phyloP scores from a whole-genome alignment of 2,329 filamentous ascomycete species.

The Alternaria conjuncta region DNA sequence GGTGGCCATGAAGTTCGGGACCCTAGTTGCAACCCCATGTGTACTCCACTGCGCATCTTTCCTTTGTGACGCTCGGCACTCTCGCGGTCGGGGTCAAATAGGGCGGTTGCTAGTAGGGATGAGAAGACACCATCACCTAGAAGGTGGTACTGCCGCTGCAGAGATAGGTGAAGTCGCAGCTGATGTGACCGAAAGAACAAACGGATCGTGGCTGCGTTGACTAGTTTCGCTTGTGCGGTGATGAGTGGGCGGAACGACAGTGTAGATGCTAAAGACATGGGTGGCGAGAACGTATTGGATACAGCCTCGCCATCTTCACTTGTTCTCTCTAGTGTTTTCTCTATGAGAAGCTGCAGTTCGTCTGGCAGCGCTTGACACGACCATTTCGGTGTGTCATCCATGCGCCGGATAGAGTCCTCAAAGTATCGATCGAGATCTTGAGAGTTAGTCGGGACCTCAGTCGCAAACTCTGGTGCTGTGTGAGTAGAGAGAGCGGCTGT shows the following conservation, averaged over 20 bases:
- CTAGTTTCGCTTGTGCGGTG: constrained; percentile 73
- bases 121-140: constrained; percentile 86
- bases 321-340: constrained; percentile 20
- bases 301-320: not conserved
- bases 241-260: constrained; percentile 80
- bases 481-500: not conserved
- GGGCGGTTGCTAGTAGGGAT: constrained; percentile 76
- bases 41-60: constrained; percentile 67
- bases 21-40: constrained; percentile 83
- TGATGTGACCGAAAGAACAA: constrained; percentile 78
- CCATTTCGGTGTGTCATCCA: constrained; percentile 33
- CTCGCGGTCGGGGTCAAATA: constrained; percentile 84
- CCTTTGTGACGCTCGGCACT: constrained; percentile 77
- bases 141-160: constrained; percentile 83
- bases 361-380: constrained; percentile 26
- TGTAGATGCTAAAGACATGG: constrained; percentile 64
- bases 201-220: constrained; percentile 78
- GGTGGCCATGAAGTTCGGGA: constrained; percentile 87
- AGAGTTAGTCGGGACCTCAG: not conserved
- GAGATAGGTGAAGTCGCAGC: constrained; percentile 71
- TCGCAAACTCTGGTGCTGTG: not conserved
- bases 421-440: constrained; percentile 31
- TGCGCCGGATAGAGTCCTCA: constrained; percentile 30
- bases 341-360: constrained; percentile 34
- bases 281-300: constrained; percentile 53